Conservation (phyloP, 805 yeast species). For the Suhomyces canberraensis region DNA sequence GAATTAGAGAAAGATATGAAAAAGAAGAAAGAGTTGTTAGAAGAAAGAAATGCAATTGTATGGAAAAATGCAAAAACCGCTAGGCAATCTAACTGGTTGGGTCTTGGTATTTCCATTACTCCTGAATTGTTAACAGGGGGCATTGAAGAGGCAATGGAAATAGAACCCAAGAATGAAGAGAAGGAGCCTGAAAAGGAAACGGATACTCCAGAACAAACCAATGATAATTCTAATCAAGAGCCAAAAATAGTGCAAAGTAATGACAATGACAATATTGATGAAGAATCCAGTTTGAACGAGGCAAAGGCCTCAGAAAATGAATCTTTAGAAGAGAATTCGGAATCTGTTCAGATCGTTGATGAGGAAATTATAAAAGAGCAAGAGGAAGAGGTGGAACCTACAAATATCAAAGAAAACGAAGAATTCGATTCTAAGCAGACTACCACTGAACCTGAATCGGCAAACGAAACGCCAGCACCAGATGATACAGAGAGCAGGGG, state of each 20-base stretch:
- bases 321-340: background rate
- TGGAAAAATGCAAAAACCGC: constrained; percentile 32
- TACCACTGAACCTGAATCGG: too few relatives aligned
- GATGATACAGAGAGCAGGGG: background rate
- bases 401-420: too few relatives aligned
- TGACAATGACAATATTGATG: too few relatives aligned
- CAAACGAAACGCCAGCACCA: too few relatives aligned
- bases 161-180: constrained; percentile 2
- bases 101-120: constrained; percentile 17
- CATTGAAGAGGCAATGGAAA: constrained; percentile 6
- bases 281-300: too few relatives aligned
- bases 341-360: too few relatives aligned
- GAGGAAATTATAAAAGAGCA: too few relatives aligned
- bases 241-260: too few relatives aligned
- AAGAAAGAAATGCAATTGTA: constrained; percentile 24
- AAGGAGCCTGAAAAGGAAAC: constrained; percentile 3
- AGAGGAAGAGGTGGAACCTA: too few relatives aligned
- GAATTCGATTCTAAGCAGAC: too few relatives aligned
- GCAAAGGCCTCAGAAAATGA: background rate
- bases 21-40: constrained; percentile 14
- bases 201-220: background rate
- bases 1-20: constrained; percentile 7
- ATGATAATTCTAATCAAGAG: too few relatives aligned
- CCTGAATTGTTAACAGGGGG: constrained; percentile 7
- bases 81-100: constrained; percentile 24